Evolutionary conservation across 2,329 filamentous ascomycete species (phyloP), one percentile per base, ranked within the genome.

Genomic region (Phyllosticta ampelicida): DNA sequence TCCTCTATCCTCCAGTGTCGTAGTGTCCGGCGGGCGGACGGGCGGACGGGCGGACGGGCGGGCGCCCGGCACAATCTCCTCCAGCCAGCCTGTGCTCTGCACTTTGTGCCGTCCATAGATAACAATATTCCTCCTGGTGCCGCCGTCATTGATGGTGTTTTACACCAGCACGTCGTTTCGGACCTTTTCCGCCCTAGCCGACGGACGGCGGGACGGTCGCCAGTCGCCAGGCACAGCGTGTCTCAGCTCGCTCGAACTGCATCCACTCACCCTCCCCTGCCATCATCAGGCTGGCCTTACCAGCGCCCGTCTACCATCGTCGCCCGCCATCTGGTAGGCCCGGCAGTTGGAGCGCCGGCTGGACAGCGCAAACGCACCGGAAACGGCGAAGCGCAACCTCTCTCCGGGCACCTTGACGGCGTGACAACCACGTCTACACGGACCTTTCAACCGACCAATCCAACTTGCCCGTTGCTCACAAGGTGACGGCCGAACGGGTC

Each of bases 131-230:
- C 36, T 16, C 11, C 36, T n/a, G 13, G n/a, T n/a, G 4, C 8
- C 13, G 36, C 13, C 36, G 4, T 44, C 30, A 5, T n/a, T 44
- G 13, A 44, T n/a, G 36, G 5, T 44, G 36, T n/a, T 58, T 58
- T 58, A 52, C 48, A 54, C 56, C 48, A 26, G 36, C 51, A 18
- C 36, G 26, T 20, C 56, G 51, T 51, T 53, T 58, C 56, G 56
- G 56, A 54, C 56, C 56, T 51, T 54, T 58, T 54, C 50, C 18
- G 56, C 56, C 56, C 53, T 52, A 58, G 51, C 52, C 51, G 56
- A 48, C 56, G 52, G 52, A 51, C 51, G 56, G 44, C 56, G 52
- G 52, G 56, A 58, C 52, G 56, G 51, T 48, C 36, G 36, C 36
- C 36, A 44, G 13, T 44, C 13, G 36, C 16, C 13, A n/a, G 36